phyloP scores from a whole-genome alignment of 192 early-diverging fungal species.

The Spizellomyces punctatus region DNA sequence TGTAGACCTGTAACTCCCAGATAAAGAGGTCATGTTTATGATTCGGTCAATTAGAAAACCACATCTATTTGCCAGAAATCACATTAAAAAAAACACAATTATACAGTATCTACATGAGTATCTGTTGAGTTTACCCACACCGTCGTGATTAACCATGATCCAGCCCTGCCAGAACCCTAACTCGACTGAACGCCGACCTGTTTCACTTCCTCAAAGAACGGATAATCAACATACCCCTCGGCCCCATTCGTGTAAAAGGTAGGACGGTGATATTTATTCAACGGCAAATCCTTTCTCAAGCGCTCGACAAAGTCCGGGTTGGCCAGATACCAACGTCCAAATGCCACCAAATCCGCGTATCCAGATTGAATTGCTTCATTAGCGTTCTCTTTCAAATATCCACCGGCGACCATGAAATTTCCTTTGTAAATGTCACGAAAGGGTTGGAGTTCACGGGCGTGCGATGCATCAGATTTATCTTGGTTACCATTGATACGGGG shows the following conservation, averaged over 20 bases:
- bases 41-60: too few relatives aligned
- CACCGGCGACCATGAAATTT: constrained; percentile 25
- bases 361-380: constrained; percentile 18
- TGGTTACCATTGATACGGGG: constrained; percentile 1
- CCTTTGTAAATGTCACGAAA: constrained; percentile 20
- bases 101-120: too few relatives aligned
- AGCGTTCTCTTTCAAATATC: constrained; percentile 13
- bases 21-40: too few relatives aligned
- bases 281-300: constrained; percentile 25
- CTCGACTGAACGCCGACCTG: too few relatives aligned
- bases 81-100: too few relatives aligned
- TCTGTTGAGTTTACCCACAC: too few relatives aligned
- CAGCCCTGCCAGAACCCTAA: too few relatives aligned
- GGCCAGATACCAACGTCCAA: constrained; percentile 37
- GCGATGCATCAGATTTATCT: neutral
- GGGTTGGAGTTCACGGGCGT: neutral
- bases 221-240: constrained; percentile 6
- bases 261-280: constrained; percentile 35
- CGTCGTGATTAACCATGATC: too few relatives aligned
- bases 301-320: constrained; percentile 46
- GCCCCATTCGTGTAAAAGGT: constrained; percentile 36
- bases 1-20: too few relatives aligned
- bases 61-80: too few relatives aligned
- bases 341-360: constrained; percentile 39
- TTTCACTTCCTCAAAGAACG: neutral